phyloP scores from a whole-genome alignment of 73 alveolate genomes.

The Blepharisma stoltei region DNA sequence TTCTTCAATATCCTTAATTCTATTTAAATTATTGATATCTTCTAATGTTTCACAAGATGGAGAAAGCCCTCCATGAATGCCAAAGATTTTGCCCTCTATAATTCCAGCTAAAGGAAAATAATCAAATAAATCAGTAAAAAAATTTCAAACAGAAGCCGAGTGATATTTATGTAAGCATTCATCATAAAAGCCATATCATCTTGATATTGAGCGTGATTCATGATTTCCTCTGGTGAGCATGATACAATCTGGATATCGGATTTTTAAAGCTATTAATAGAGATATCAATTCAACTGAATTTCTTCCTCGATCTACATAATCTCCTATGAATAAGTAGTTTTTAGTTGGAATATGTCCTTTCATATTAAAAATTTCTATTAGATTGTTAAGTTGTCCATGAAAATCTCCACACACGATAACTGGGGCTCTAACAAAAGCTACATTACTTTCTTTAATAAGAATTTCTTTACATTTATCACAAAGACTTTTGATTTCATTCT shows the following conservation, averaged over 20 bases:
- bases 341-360: slow-evolving; percentile 75
- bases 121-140: slow-evolving; percentile 87
- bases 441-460: slow-evolving; percentile 67
- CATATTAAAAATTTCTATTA: slow-evolving; percentile 79
- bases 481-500: slow-evolving; percentile 68
- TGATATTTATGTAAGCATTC: slow-evolving; percentile 89
- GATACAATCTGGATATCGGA: slow-evolving; percentile 76
- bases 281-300: slow-evolving; percentile 86
- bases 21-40: slow-evolving; percentile 71
- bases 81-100: slow-evolving; percentile 82
- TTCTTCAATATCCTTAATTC: slow-evolving; percentile 77
- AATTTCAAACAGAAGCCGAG: slow-evolving; percentile 80
- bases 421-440: slow-evolving; percentile 62
- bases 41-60: slow-evolving; percentile 61
- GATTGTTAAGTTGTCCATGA: slow-evolving; percentile 96
- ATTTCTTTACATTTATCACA: slow-evolving; percentile 92
- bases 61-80: slow-evolving; percentile 93
- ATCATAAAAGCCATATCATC: slow-evolving; percentile 88
- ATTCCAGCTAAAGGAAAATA: slow-evolving; percentile 81
- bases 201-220: slow-evolving; percentile 79
- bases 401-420: slow-evolving; percentile 96
- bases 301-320: slow-evolving; percentile 87
- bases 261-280: slow-evolving; percentile 73
- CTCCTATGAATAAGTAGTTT: slow-evolving; percentile 84
- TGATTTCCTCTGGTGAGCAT: slow-evolving; percentile 93